Base-by-base conservation (phyloP, 1,284 basidiomycete genomes). In the Anthracocystis panici-leucophaei region DNA sequence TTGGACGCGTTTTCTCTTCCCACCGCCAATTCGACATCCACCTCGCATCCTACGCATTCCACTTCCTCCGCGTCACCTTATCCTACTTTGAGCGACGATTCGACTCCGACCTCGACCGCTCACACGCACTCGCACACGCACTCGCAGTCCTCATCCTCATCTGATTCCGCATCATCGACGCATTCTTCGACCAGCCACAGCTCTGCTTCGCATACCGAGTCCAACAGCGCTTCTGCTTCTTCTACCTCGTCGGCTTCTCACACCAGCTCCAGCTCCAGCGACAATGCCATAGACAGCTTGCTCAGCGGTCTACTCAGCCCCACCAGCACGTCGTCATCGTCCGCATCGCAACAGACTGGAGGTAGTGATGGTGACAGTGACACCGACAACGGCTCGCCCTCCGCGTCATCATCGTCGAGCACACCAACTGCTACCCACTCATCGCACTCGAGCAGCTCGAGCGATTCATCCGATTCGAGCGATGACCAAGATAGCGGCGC, bases 341-440 rank as follows among this genome's bases (percentile, higher is more conserved):
- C 25, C 1, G 48, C 49, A 18, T 42, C 64, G 6, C 57, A 48
- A 12, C 51, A 58, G 48, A 66, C 57, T 2, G 57, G 20, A 3
- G 38, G 16, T 20, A 31, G 27, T 4, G 57, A 40, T 29, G 44
- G 25, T 2, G 38, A 21, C 21, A 31, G n/a, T 3, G 57, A 40
- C 38, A 50, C 45, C 29, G 21, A 49, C 7, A 16, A 12, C 35
- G 21, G 16, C 18, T 49, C 45, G n/a, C 45, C 56, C 0, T 45
- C 61, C 2, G 53, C 55, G 5, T 48, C 62, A 10, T 58, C 57
- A 25, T 65, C 63, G 14, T 54, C 56, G 21, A 9, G 46, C 16
- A 2, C 41, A 6, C 42, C 58, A 2, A 11, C 49, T 27, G 40
- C 58, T 16, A 56, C 65, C 14, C 23, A 41, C 18, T 53, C 50